A percentile compares a stretch with the other conserved stretches of the same genome.
phyloP scores from a whole-genome alignment of 306 rosid genomes.

The Ziziphus jujuba region DNA sequence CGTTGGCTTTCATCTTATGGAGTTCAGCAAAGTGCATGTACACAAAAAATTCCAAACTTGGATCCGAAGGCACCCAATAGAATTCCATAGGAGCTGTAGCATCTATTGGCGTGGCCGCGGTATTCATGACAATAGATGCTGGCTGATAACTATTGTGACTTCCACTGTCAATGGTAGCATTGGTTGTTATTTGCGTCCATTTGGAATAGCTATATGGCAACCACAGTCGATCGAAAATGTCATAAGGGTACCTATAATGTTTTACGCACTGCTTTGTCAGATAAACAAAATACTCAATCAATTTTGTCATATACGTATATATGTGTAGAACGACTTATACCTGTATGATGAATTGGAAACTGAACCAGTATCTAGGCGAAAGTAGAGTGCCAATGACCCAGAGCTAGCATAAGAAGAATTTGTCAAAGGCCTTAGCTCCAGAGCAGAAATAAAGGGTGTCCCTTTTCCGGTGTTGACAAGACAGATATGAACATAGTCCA shows the following conservation, averaged over 20 bases:
- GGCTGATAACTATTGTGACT: slow-evolving; percentile 11
- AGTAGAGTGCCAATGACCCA: slow-evolving; percentile 10
- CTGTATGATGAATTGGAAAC: background rate
- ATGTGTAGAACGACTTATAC: background rate
- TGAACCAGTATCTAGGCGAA: slow-evolving; percentile 15
- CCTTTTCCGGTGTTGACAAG: slow-evolving; percentile 16
- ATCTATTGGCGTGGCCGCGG: slow-evolving; percentile 28
- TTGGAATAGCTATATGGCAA: slow-evolving; percentile 11
- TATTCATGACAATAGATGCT: slow-evolving; percentile 36
- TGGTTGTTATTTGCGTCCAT: slow-evolving; percentile 15
- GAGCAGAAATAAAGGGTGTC: slow-evolving; percentile 19
- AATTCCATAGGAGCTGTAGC: slow-evolving; percentile 13
- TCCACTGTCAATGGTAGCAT: background rate
- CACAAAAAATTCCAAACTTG: slow-evolving; percentile 24
- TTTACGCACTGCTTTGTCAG: too few relatives aligned
- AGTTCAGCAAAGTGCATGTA: slow-evolving; percentile 63
- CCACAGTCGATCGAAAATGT: slow-evolving; percentile 51
- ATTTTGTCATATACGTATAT: background rate
- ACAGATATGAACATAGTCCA: slow-evolving; percentile 8
- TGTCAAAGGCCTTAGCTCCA: slow-evolving; percentile 25
- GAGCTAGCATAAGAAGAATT: background rate
- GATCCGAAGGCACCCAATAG: slow-evolving; percentile 9
- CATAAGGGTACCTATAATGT: slow-evolving; percentile 27
- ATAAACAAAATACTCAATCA: too few relatives aligned
- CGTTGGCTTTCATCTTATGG: slow-evolving; percentile 19